Percentiles rank a stretch among this genome's conserved stretches.
These are phyloP conservation scores for Aspergillus sergii DNA, from an alignment of 2,329 filamentous ascomycete species.

Conservation along the genomic window DNA sequence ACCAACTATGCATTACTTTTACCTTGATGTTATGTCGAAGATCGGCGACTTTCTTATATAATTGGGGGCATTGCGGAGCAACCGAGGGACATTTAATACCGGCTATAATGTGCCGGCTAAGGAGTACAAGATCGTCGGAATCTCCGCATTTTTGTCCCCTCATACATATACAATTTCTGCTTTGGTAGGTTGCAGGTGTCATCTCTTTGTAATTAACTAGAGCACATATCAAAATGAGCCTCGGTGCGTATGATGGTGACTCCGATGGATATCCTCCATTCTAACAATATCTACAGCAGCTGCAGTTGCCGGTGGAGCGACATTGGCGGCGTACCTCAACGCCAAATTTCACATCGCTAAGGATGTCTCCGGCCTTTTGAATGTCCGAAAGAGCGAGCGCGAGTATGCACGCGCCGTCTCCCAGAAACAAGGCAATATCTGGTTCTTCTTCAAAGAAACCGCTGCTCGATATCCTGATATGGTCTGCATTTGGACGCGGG, in stretches of 20 bases:
- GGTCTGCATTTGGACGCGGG: constrained; percentile 69
- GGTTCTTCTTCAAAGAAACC: constrained; percentile 66
- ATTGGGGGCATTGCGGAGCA: neutral
- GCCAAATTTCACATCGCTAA: constrained; percentile 69
- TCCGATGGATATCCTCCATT: neutral
- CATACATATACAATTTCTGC: neutral
- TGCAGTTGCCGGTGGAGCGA: constrained; percentile 29
- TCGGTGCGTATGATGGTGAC: constrained; percentile 3
- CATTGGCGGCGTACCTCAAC: constrained; percentile 49
- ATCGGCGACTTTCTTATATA: neutral
- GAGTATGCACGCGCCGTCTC: constrained; percentile 51
- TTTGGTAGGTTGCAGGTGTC: neutral
- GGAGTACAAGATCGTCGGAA: neutral
- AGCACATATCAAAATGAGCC: neutral
- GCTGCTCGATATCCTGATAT: constrained; percentile 56
- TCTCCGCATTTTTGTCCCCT: neutral
- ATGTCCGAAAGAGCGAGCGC: constrained; percentile 46
- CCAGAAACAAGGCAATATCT: constrained; percentile 60
- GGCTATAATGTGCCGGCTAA: neutral
- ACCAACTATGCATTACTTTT: neutral
- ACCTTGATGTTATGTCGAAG: neutral
- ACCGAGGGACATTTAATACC: neutral
- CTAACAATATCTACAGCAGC: constrained; percentile 15
- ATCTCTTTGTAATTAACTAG: neutral
- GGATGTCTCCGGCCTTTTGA: constrained; percentile 57